phyloP scores from a whole-genome alignment of 495 filamentous ascomycete genomes.

The Neohortaea acidophila region DNA sequence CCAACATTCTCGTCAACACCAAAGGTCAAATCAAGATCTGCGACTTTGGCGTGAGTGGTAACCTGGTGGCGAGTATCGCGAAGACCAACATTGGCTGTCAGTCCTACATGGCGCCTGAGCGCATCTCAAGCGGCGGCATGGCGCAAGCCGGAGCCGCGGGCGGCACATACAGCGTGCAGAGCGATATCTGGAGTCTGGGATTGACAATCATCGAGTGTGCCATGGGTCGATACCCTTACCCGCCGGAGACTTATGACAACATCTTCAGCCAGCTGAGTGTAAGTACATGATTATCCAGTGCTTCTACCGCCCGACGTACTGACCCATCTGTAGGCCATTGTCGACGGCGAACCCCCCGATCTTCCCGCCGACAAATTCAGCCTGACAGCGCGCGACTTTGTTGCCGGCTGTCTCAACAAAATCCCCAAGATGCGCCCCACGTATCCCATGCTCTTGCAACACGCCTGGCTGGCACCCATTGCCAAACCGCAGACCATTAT shows the following conservation, averaged over 20 bases:
- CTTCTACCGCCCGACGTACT: background rate
- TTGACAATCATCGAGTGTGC: slow-evolving; percentile 94
- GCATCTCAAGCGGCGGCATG: slow-evolving; percentile 75
- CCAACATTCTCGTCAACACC: slow-evolving; percentile 87
- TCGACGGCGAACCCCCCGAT: slow-evolving; percentile 83
- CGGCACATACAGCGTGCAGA: slow-evolving; percentile 94
- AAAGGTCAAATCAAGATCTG: slow-evolving; percentile 92
- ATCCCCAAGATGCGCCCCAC: slow-evolving; percentile 77
- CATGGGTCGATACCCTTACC: slow-evolving; percentile 89
- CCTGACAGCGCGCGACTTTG: slow-evolving; percentile 68
- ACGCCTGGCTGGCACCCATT: slow-evolving; percentile 71
- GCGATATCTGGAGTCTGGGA: slow-evolving; percentile 94
- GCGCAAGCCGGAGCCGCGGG: slow-evolving; percentile 57
- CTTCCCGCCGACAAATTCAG: slow-evolving; percentile 67
- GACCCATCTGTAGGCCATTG: slow-evolving; percentile 58
- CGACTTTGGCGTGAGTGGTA: slow-evolving; percentile 95
- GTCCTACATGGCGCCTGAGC: slow-evolving; percentile 97
- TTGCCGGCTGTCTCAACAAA: slow-evolving; percentile 81
- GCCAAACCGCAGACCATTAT: slow-evolving; percentile 70
- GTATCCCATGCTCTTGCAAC: slow-evolving; percentile 74
- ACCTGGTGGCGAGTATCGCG: slow-evolving; percentile 90
- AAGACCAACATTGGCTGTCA: slow-evolving; percentile 99
- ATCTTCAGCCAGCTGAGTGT: slow-evolving; percentile 97
- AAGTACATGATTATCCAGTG: slow-evolving; percentile 31
- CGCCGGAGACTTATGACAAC: slow-evolving; percentile 94